These are phyloP conservation scores for Linum usitatissimum DNA, from an alignment of 345 rosid species.

Conservation along the genomic window DNA sequence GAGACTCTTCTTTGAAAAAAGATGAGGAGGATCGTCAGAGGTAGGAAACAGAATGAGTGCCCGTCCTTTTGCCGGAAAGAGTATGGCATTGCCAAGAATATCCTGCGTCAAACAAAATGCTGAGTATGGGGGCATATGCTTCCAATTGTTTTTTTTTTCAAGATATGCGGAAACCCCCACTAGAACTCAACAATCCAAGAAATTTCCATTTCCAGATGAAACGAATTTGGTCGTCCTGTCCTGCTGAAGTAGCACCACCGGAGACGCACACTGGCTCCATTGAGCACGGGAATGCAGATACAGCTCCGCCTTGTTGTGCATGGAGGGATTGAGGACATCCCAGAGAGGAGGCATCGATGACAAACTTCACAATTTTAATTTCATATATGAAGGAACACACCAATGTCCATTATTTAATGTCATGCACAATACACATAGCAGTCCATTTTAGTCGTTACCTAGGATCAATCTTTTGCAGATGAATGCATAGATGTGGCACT, in stretches of 20 bases:
- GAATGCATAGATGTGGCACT: no score
- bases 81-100: slow-evolving; percentile 49
- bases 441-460: no score
- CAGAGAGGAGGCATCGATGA: neutral
- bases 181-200: slow-evolving; percentile 35
- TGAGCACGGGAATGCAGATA: slow-evolving; percentile 5
- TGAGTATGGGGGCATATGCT: slow-evolving; percentile 72
- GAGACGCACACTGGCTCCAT: slow-evolving; percentile 8
- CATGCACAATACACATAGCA: no score
- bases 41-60: slow-evolving; percentile 45
- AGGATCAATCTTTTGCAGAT: no score
- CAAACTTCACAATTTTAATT: neutral
- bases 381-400: neutral
- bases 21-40: slow-evolving; percentile 58
- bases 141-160: slow-evolving; percentile 24
- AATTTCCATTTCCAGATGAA: slow-evolving; percentile 8
- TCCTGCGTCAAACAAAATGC: slow-evolving; percentile 94
- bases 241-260: slow-evolving; percentile 8
- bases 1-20: slow-evolving; percentile 53
- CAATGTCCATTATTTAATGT: neutral
- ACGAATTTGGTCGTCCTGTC: slow-evolving; percentile 6
- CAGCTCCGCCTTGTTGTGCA: neutral
- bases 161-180: slow-evolving; percentile 38
- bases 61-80: slow-evolving; percentile 51
- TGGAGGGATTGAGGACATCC: neutral